Evolutionary conservation across 2,329 filamentous ascomycete genomes (phyloP), one percentile per base, ranked within the genome.

Genomic region (Aureobasidium sp.): DNA sequence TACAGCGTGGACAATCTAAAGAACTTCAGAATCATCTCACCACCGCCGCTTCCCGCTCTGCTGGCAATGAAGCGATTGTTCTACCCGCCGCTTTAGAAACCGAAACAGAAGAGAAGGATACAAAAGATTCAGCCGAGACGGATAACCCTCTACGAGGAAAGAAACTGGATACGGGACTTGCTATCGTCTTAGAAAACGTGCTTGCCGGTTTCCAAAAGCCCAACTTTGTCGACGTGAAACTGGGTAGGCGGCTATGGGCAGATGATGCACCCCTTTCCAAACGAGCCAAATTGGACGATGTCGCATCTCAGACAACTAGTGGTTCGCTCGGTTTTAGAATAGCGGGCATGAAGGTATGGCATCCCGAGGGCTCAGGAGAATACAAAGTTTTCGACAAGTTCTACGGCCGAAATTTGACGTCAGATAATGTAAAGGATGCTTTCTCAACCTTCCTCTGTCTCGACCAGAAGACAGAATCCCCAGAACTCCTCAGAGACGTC

Each of bases 201-300:
- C 87, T 91, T 0, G 82, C 84, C 66, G 91, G 90, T 0, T 97
- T 92, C 78, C 84, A 83, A 69, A 83, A 84, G 63, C 91, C 94
- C 7, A 97, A 96, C 68, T 91, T 99, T 8, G 79, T 99, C 63
- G 94, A 99, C 71, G 84, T 96, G 66, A 99, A 99, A 77, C 84
- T 99, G 23, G 94, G 94, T 47, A 82, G 86, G 55, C 84, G 90
- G 36, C 78, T 99, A 6, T 97, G 91, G 88, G 93, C 90, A 15
- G 90, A 96, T 41, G 79, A 79, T 64, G 83, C 86, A 3, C 79
- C 80, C 27, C 74, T 77, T 0, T 79, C 81, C 34, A 88, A 88
- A 72, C 77, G 84, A 17, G 78, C 74, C 27, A 78, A 82, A 57
- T 74, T 88, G 27, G 85, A 87, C 68, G 79, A 80, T 42, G 82